Percentiles rank a stretch among this genome's conserved stretches.
Evolutionary conservation across 257 asterid genomes (phyloP).

Genomic region (Scutellaria galericulata): DNA sequence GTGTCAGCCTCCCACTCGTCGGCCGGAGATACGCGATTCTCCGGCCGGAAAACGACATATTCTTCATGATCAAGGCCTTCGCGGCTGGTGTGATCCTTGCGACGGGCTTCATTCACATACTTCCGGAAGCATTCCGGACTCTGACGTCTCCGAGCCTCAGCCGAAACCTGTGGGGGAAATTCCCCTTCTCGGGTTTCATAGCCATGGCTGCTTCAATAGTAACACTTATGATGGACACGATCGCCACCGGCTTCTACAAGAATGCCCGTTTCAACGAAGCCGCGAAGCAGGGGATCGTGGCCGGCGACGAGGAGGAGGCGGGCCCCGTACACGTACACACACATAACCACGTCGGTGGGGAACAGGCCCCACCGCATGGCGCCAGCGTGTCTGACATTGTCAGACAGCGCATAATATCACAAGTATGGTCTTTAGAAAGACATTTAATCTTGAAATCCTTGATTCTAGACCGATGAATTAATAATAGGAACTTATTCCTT

Average conservation of each 20-base stretch:
- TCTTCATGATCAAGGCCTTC: conserved; percentile 60
- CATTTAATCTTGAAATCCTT: conserved; percentile 44
- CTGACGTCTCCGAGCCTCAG: conserved; percentile 49
- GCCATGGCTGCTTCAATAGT: conserved; percentile 52
- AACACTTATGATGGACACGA: conserved; percentile 49
- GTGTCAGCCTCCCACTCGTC: conserved; percentile 53
- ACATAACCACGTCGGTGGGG: conserved; percentile 44
- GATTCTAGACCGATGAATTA: not conserved
- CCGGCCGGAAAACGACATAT: conserved; percentile 49
- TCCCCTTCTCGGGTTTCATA: conserved; percentile 55
- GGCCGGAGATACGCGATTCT: conserved; percentile 43
- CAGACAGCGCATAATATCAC: conserved; percentile 65
- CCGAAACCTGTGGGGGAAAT: conserved; percentile 48
- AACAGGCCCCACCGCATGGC: conserved; percentile 20
- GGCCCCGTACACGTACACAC: conserved; percentile 40
- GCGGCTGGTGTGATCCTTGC: conserved; percentile 61
- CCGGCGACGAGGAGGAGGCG: conserved; percentile 34
- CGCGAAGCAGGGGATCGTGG: conserved; percentile 26
- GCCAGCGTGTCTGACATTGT: conserved; percentile 38
- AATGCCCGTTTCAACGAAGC: conserved; percentile 32
- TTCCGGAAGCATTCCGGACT: conserved; percentile 52
- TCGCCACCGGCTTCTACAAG: conserved; percentile 47
- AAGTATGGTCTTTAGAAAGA: conserved; percentile 37
- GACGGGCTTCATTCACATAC: conserved; percentile 55
- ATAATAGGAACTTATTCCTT: not conserved